These are phyloP conservation scores for Tylopilus sp. DNA, from an alignment of 768 basidiomycete species.

Conservation along the genomic window DNA sequence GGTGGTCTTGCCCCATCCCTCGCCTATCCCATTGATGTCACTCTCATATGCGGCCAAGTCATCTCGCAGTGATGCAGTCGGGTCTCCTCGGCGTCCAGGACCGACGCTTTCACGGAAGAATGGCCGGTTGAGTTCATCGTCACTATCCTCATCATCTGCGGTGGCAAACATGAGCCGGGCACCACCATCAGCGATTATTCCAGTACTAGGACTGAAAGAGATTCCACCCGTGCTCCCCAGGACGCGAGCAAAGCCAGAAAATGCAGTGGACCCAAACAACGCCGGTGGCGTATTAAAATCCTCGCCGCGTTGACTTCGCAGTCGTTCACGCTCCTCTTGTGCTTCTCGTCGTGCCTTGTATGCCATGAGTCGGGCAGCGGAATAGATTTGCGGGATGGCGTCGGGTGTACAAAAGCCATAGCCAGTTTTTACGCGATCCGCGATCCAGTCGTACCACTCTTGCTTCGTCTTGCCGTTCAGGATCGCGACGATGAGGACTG, in stretches of 20 bases:
- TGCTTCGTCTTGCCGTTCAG: constrained; percentile 84
- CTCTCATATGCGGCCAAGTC: constrained; percentile 63
- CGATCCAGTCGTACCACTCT: constrained; percentile 91
- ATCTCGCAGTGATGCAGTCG: constrained; percentile 54
- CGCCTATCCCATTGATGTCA: constrained; percentile 38
- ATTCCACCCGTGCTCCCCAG: constrained; percentile 60
- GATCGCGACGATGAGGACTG: constrained; percentile 84
- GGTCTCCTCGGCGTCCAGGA: constrained; percentile 45
- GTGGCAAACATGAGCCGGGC: constrained; percentile 56
- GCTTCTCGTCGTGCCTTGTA: constrained; percentile 63
- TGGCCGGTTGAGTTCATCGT: constrained; percentile 42
- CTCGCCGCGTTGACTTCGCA: constrained; percentile 36
- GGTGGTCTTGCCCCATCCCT: constrained; percentile 17
- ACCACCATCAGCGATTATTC: constrained; percentile 47
- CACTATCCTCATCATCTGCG: constrained; percentile 59
- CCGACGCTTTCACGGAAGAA: constrained; percentile 51
- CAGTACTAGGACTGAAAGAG: constrained; percentile 55
- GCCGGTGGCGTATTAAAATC: constrained; percentile 22
- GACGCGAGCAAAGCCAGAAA: constrained; percentile 52
- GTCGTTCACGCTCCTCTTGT: constrained; percentile 45
- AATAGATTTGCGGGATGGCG: constrained; percentile 72
- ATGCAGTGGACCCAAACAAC: constrained; percentile 35
- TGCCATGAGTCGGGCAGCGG: constrained; percentile 56
- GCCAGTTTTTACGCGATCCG: constrained; percentile 70
- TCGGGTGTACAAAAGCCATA: constrained; percentile 79